Evolutionary conservation across 352 stramenopile species (phyloP).

Genomic region (Pythium brachiatum): DNA sequence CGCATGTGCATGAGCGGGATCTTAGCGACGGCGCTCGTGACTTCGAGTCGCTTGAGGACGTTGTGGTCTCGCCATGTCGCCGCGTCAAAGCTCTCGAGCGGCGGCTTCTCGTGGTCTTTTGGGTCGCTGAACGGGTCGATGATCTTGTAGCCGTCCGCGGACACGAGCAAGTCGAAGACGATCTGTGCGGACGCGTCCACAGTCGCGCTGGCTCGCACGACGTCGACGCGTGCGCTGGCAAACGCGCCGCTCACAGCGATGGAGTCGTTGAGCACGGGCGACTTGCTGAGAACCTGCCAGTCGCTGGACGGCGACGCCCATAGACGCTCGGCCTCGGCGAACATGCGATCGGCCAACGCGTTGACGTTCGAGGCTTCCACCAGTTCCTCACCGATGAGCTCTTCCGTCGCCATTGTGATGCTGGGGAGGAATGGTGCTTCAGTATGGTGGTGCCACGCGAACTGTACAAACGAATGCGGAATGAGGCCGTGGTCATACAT

Average conservation of each 20-base stretch:
- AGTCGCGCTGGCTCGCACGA: conserved; percentile 24
- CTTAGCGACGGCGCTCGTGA: conserved; percentile 15
- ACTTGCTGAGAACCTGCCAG: conserved; percentile 23
- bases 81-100: conserved; percentile 28
- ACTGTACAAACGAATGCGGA: neutral
- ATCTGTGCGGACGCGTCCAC: conserved; percentile 23
- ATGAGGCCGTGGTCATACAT: neutral
- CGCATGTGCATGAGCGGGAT: conserved; percentile 24
- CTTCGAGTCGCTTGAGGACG: conserved; percentile 28
- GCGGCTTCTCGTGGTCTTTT: conserved; percentile 27
- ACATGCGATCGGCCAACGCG: conserved; percentile 26
- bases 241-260: conserved; percentile 30
- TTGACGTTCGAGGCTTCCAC: conserved; percentile 24
- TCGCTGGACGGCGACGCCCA: conserved; percentile 15
- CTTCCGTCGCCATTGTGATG: conserved; percentile 8
- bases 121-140: conserved; percentile 35
- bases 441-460: neutral
- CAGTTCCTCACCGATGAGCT: conserved; percentile 32
- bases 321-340: conserved; percentile 29
- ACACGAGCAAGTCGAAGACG: conserved; percentile 33
- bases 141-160: conserved; percentile 28
- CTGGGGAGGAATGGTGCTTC: neutral
- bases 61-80: conserved; percentile 20
- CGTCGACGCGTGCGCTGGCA: conserved; percentile 13
- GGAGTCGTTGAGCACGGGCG: conserved; percentile 28